These are phyloP conservation scores for Candida ovalis DNA, from an alignment of 805 yeast species.

Conservation along the genomic window DNA sequence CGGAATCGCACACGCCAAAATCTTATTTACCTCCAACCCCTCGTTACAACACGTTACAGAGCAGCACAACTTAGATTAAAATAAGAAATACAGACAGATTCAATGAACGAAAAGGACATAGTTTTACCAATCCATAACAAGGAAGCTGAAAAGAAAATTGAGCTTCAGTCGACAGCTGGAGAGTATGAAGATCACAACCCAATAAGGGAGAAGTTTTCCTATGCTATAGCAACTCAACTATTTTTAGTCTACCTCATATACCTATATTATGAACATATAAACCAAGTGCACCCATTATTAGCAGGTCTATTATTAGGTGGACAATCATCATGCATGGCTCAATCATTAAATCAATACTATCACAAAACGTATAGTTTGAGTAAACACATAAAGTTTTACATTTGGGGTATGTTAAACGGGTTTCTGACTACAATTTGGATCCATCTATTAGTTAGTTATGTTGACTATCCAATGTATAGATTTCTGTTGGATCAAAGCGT, in stretches of 20 bases:
- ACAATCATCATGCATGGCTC: slow-evolving; percentile 28
- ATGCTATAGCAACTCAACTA: slow-evolving; percentile 21
- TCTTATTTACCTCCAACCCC: too few relatives aligned
- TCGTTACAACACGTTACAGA: too few relatives aligned
- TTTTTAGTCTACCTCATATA: slow-evolving; percentile 22
- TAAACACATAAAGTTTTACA: slow-evolving; percentile 42
- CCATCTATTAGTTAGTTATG: slow-evolving; percentile 36
- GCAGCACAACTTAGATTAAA: too few relatives aligned
- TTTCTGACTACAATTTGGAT: slow-evolving; percentile 52
- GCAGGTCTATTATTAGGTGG: slow-evolving; percentile 27
- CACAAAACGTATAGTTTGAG: slow-evolving; percentile 18
- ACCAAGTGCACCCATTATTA: slow-evolving; percentile 22
- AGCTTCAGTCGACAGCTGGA: background rate
- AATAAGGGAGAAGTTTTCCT: slow-evolving; percentile 22
- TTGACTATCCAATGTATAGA: slow-evolving; percentile 36
- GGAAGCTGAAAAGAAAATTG: slow-evolving; percentile 12
- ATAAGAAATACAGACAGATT: background rate
- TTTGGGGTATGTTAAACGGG: slow-evolving; percentile 64
- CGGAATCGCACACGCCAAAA: too few relatives aligned
- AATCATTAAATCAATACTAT: slow-evolving; percentile 27
- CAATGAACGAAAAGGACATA: background rate
- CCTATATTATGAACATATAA: slow-evolving; percentile 24
- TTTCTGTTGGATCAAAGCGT: slow-evolving; percentile 50
- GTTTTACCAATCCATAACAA: slow-evolving; percentile 16
- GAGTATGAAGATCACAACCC: slow-evolving; percentile 15